Base-by-base conservation (phyloP, 352 stramenopile species). In the Globisporangium lucens region DNA sequence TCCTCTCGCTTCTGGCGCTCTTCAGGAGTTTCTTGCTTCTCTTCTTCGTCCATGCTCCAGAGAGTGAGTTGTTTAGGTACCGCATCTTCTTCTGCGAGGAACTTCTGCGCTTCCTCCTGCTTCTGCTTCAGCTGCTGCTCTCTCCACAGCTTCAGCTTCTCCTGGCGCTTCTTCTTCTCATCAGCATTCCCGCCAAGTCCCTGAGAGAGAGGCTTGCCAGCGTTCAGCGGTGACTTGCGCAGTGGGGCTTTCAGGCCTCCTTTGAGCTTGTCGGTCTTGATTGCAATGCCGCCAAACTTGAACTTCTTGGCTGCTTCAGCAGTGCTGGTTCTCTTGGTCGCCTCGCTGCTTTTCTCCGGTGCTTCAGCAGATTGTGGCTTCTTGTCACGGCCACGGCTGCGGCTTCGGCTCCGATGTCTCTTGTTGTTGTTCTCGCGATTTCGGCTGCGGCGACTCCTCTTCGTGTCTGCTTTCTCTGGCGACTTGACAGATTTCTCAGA, bases 61-160 rank as follows among this genome's bases (percentile, higher is more conserved):
- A 93, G 56, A 63, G 76, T 70, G 53, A 93, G 70, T 51, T 84
- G 72, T 59, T 89, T 87, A 0, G 85, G 83, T 3, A 90, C 85
- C 1, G 82, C 83, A 57, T 94, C 83, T 10, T 91, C 82, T 36
- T 90, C 81, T 2, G 80, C 82, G 12, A 93, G 63, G 59, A 93
- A 92, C 22, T 91, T 80, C 35, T 78, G 71, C 52, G 74, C 76
- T 38, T 86, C 79, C n/a, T 85, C 73, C 49, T 87, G 63, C 60
- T 92, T 82, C 63, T 85, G 73, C 72, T 91, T 78, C 29, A 79
- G 56, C 36, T 91, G 79, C 70, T 91, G 75, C 63, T 93, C 79
- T 6, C 79, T 72, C 75, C 82, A 82, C 4, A 80, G n/a, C 63
- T 78, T 77, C n/a, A 85, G 61, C 43, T 85, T 81, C 46, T 90